Evolutionary conservation across 805 yeast species (phyloP), one percentile per base, ranked within the genome.

Genomic region (Metschnikowia chrysomelidarum): DNA sequence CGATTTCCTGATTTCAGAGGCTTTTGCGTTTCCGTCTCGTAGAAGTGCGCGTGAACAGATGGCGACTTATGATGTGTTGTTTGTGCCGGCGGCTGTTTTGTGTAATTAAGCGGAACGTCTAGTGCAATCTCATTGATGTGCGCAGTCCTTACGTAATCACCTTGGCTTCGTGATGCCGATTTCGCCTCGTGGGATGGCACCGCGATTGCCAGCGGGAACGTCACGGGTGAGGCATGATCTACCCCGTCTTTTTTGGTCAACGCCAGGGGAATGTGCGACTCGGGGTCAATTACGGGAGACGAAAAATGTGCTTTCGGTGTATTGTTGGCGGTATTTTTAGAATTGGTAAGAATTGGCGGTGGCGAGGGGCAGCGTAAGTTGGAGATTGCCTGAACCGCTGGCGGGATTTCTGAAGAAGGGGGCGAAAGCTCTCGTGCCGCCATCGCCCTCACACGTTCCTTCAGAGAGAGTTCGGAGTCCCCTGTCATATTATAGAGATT

Each of bases 1-100:
- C 70, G 38, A 34, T 44, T 57, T 19, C 29, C 43, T 4, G 50
- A 37, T 37, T 64, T 65, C 7, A 48, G 56, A 5, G 60, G 80
- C 50, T 76, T 80, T n/a, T 77, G 54, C 2, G 82, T 69, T 38
- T 83, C 89, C 42, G 80, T 84, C 7, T 78, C 79, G 46, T 72
- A 74, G 54, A 85, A 85, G 59, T 84, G 95, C 0, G 93, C 88
- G 59, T 85, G 95, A 43, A 81, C 80, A 1, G 85, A 73, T 12
- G 83, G 71, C 14, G 73, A 54, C 54, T 77, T 73, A 47, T 75
- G 74, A 50, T 75, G 82, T 2, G 44, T 30, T 22, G 51, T 45
- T 7, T 51, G 55, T 10, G 34, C 46, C 4, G 72, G 71, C 3
- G 69, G 67, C 23, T 49, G 49, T 20, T 42, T 25, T 2, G 51